These are phyloP conservation scores for Hsuehochloa calcarea DNA, from an alignment of 176 grass and related monocot species.

Conservation along the genomic window DNA sequence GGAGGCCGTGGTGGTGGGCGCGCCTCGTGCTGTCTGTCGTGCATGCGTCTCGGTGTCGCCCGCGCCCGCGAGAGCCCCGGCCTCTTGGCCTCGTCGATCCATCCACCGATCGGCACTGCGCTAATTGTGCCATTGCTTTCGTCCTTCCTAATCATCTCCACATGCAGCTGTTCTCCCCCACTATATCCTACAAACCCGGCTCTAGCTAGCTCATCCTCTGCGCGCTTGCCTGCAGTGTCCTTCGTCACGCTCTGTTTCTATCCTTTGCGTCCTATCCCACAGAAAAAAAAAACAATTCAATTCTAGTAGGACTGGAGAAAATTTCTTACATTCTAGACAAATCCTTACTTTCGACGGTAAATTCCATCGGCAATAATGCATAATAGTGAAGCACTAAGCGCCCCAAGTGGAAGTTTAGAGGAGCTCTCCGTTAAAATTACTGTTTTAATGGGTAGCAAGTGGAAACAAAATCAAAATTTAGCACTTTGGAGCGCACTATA, in stretches of 20 bases:
- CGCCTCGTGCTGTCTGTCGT: background rate
- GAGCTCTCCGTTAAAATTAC: too few relatives aligned
- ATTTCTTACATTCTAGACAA: too few relatives aligned
- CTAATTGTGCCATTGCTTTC: background rate
- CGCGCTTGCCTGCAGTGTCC: background rate
- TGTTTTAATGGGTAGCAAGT: too few relatives aligned
- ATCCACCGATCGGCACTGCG: background rate
- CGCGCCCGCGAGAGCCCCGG: background rate
- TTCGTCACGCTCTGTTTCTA: background rate
- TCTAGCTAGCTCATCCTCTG: background rate
- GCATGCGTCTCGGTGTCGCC: background rate
- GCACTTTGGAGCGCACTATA: too few relatives aligned
- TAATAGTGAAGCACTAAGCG: too few relatives aligned
- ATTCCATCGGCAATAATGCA: too few relatives aligned
- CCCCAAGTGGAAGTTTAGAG: too few relatives aligned
- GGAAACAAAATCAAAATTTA: too few relatives aligned
- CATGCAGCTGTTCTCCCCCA: background rate
- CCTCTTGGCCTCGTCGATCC: background rate
- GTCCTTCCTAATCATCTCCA: conserved; percentile 2
- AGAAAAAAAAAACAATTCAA: too few relatives aligned
- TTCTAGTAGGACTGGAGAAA: too few relatives aligned
- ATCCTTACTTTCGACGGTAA: too few relatives aligned
- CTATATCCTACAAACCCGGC: background rate
- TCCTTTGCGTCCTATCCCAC: too few relatives aligned
- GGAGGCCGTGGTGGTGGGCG: background rate